Evolutionary conservation across 169 alveolate species (phyloP).

Genomic region (Babesia bigemina): DNA sequence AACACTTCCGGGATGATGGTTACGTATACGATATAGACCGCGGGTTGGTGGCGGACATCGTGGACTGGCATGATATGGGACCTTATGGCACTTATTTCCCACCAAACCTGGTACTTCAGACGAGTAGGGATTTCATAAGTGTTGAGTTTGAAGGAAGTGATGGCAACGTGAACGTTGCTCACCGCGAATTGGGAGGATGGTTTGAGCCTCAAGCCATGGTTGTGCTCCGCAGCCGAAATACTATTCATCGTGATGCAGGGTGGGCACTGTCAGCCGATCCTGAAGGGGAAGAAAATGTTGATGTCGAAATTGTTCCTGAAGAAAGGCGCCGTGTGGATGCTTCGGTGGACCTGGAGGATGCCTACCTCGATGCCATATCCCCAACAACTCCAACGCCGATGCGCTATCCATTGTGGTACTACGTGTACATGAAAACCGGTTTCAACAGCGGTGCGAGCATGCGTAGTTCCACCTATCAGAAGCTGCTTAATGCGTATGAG

Average conservation of each 20-base stretch:
- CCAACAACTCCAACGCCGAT: neutral
- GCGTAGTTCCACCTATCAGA: neutral
- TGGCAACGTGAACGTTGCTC: conserved; percentile 3
- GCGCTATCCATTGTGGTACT: conserved; percentile 31
- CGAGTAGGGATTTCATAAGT: conserved; percentile 3
- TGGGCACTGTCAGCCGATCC: conserved; percentile 14
- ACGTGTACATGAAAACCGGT: conserved; percentile 7
- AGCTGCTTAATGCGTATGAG: conserved; percentile 6
- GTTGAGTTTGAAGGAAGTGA: neutral
- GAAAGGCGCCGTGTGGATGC: neutral
- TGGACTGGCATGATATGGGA: conserved; percentile 34
- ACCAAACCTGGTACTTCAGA: conserved; percentile 10
- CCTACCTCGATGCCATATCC: conserved; percentile 24
- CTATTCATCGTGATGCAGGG: conserved; percentile 16
- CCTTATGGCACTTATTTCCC: conserved; percentile 17
- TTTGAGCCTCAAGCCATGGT: conserved; percentile 32
- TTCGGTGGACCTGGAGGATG: conserved; percentile 22
- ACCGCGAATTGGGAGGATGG: conserved; percentile 38
- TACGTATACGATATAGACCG: conserved; percentile 13
- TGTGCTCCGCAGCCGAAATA: neutral
- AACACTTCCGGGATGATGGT: conserved; percentile 15
- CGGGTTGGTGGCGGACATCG: conserved; percentile 29
- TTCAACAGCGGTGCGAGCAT: neutral
- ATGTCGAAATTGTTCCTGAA: neutral
- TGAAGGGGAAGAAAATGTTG: neutral